Percentiles rank a stretch among this genome's conserved stretches.
Conservation (phyloP, 495 filamentous ascomycete genomes). For the Baudoinia panamericana region DNA sequence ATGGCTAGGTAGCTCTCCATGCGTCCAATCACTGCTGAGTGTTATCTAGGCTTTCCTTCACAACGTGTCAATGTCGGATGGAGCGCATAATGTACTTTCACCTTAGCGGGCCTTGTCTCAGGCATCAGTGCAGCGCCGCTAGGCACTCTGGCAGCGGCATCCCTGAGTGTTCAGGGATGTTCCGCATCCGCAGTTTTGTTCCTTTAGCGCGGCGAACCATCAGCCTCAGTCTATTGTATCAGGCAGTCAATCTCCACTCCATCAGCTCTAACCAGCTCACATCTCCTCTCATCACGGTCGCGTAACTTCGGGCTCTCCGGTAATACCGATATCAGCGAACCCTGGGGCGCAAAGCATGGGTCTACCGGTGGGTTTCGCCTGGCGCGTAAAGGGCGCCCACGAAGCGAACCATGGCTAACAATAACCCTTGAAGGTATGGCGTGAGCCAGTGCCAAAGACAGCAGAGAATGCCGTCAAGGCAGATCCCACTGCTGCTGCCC, state of each 20-base stretch:
- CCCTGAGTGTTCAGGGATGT: too few relatives aligned
- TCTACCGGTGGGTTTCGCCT: constrained; percentile 52
- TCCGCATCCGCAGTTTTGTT: too few relatives aligned
- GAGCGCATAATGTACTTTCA: too few relatives aligned
- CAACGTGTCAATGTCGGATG: too few relatives aligned
- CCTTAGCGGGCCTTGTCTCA: too few relatives aligned
- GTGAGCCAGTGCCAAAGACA: constrained; percentile 41
- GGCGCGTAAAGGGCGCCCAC: neutral
- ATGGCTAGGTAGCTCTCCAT: too few relatives aligned
- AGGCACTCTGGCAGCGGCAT: too few relatives aligned
- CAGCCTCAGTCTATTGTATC: too few relatives aligned
- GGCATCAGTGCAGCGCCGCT: too few relatives aligned
- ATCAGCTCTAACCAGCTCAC: neutral
- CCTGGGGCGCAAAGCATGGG: constrained; percentile 48
- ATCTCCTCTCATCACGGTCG: constrained; percentile 15
- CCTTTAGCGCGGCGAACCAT: too few relatives aligned
- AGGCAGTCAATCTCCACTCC: constrained; percentile 15
- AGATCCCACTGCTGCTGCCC: constrained; percentile 45
- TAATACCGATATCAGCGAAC: neutral
- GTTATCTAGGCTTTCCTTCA: too few relatives aligned
- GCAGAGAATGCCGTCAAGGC: constrained; percentile 40
- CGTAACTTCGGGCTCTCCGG: neutral
- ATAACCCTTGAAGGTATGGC: constrained; percentile 39
- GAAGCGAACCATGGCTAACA: constrained; percentile 8
- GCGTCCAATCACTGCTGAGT: too few relatives aligned